A percentile compares a stretch with the other conserved stretches of the same genome.
These are phyloP conservation scores for Toxoplasma gondii DNA, from an alignment of 169 alveolate species.

Conservation along the genomic window DNA sequence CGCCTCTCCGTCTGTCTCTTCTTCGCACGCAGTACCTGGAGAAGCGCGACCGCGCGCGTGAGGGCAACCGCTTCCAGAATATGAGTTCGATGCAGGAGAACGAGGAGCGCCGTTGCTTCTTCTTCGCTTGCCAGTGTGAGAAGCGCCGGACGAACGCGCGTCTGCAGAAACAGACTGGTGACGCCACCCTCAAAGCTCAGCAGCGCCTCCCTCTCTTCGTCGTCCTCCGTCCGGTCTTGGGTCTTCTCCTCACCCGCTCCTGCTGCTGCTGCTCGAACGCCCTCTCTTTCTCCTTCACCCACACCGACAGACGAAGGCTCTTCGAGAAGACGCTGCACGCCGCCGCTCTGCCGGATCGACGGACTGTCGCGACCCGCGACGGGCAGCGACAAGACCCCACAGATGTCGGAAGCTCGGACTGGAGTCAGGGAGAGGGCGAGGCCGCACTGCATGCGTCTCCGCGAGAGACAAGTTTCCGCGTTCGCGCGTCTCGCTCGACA, in stretches of 20 bases:
- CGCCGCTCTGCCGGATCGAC: too few relatives aligned
- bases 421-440: too few relatives aligned
- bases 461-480: not conserved
- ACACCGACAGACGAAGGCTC: too few relatives aligned
- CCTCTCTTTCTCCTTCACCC: too few relatives aligned
- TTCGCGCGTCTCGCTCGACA: not conserved
- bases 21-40: not conserved
- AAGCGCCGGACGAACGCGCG: not conserved
- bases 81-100: not conserved
- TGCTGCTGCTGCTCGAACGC: too few relatives aligned
- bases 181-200: not conserved
- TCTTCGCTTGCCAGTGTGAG: not conserved
- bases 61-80: slow-evolving; percentile 27
- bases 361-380: too few relatives aligned
- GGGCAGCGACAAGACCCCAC: not conserved
- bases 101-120: not conserved
- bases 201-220: not conserved
- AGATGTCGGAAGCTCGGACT: too few relatives aligned
- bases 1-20: too few relatives aligned
- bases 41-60: slow-evolving; percentile 30
- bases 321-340: too few relatives aligned
- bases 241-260: not conserved
- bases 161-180: slow-evolving; percentile 5
- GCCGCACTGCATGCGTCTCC: not conserved
- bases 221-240: not conserved